These are phyloP conservation scores for Paraphoma sp. DNA, from an alignment of 2,329 filamentous ascomycete genomes.

Conservation along the genomic window DNA sequence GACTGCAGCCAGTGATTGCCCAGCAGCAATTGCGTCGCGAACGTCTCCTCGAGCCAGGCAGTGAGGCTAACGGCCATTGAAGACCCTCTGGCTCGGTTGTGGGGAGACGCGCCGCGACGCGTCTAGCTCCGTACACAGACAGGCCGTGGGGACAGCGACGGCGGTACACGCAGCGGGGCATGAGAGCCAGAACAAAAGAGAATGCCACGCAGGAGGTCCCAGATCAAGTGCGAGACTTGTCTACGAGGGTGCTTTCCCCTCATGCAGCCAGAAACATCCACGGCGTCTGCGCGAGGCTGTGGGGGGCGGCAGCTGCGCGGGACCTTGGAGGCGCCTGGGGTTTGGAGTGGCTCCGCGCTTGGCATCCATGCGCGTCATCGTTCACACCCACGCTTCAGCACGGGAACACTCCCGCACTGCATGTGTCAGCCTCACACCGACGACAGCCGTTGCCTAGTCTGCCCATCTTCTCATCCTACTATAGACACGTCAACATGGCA, in stretches of 20 bases:
- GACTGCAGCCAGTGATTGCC: conserved; percentile 31
- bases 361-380: neutral
- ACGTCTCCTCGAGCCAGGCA: conserved; percentile 30
- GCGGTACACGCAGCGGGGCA: neutral
- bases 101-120: conserved; percentile 21
- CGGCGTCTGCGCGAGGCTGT: neutral
- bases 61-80: conserved; percentile 23
- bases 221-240: neutral
- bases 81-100: neutral
- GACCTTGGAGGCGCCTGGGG: neutral
- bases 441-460: neutral
- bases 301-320: conserved; percentile 2
- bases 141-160: neutral
- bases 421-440: neutral
- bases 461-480: too few relatives aligned
- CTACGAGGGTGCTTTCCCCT: neutral
- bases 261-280: neutral
- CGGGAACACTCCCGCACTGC: neutral
- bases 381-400: neutral
- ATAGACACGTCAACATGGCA: neutral
- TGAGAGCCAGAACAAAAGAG: neutral
- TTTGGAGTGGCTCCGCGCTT: neutral
- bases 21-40: conserved; percentile 27
- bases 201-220: neutral
- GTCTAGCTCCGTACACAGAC: neutral